These are phyloP conservation scores for Ambrosia hybrid DNA, from an alignment of 140 eudicot species.

Conservation along the genomic window DNA sequence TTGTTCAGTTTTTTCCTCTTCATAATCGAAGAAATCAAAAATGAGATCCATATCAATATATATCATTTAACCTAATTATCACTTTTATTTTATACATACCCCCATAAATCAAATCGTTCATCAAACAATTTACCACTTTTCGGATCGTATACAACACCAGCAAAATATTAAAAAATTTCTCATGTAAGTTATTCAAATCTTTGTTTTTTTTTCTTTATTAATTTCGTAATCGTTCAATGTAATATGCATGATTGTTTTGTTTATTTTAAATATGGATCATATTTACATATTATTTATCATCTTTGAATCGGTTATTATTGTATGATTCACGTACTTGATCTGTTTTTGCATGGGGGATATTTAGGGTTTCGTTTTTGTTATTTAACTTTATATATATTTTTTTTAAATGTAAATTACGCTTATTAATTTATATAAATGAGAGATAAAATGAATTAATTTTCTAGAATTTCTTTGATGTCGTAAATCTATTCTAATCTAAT, in stretches of 20 bases:
- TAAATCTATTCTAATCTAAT: neutral
- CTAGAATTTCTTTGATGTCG: neutral
- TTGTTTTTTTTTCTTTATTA: neutral
- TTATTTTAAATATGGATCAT: neutral
- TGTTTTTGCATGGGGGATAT: slow-evolving; percentile 11
- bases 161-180: slow-evolving; percentile 9
- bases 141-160: slow-evolving; percentile 17
- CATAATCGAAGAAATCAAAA: slow-evolving; percentile 13
- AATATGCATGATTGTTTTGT: neutral
- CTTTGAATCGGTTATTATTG: too few relatives aligned
- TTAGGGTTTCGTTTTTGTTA: slow-evolving; percentile 28
- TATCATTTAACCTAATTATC: slow-evolving; percentile 5
- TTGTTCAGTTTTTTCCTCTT: slow-evolving; percentile 25
- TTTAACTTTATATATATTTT: neutral
- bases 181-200: slow-evolving; percentile 31
- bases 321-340: slow-evolving; percentile 7
- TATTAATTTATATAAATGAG: neutral
- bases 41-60: slow-evolving; percentile 5
- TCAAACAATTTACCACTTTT: slow-evolving; percentile 5
- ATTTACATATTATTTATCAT: neutral
- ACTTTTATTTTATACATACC: too few relatives aligned
- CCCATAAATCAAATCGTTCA: too few relatives aligned
- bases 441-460: neutral
- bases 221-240: slow-evolving; percentile 8
- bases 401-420: neutral